Conservation (phyloP, 768 basidiomycete genomes). For the Mycena floridula region DNA sequence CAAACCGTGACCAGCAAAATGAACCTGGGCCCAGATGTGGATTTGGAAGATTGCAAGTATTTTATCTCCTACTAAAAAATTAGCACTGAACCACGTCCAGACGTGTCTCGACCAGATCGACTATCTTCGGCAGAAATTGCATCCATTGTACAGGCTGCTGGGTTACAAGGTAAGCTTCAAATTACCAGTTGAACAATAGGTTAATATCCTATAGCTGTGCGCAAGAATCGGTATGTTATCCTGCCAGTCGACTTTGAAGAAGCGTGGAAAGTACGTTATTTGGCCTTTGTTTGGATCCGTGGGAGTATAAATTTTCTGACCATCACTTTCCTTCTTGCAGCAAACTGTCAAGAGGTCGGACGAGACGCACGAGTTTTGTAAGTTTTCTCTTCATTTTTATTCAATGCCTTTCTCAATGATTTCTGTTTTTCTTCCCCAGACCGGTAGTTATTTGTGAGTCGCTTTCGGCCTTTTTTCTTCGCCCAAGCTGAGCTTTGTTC, state of each 20-base stretch:
- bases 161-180: slow-evolving; percentile 74
- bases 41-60: slow-evolving; percentile 91
- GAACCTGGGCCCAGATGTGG: slow-evolving; percentile 97
- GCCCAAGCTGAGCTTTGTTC: slow-evolving; percentile 16
- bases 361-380: slow-evolving; percentile 96
- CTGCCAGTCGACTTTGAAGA: slow-evolving; percentile 97
- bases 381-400: slow-evolving; percentile 22
- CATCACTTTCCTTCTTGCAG: slow-evolving; percentile 42
- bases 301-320: slow-evolving; percentile 24
- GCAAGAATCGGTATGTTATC: slow-evolving; percentile 98
- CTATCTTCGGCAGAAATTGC: slow-evolving; percentile 94
- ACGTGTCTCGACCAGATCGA: slow-evolving; percentile 94
- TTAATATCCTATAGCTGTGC: slow-evolving; percentile 58
- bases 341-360: slow-evolving; percentile 95
- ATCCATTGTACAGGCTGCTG: slow-evolving; percentile 94
- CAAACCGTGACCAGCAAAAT: slow-evolving; percentile 96
- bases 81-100: slow-evolving; percentile 33
- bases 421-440: too few relatives aligned
- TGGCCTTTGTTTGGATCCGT: slow-evolving; percentile 38
- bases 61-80: not conserved
- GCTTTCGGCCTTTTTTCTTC: slow-evolving; percentile 28
- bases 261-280: slow-evolving; percentile 94
- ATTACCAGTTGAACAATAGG: not conserved
- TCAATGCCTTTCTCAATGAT: slow-evolving; percentile 8
- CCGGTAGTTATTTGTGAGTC: slow-evolving; percentile 18